phyloP scores from a whole-genome alignment of 768 basidiomycete species.

The Mycena rosella region DNA sequence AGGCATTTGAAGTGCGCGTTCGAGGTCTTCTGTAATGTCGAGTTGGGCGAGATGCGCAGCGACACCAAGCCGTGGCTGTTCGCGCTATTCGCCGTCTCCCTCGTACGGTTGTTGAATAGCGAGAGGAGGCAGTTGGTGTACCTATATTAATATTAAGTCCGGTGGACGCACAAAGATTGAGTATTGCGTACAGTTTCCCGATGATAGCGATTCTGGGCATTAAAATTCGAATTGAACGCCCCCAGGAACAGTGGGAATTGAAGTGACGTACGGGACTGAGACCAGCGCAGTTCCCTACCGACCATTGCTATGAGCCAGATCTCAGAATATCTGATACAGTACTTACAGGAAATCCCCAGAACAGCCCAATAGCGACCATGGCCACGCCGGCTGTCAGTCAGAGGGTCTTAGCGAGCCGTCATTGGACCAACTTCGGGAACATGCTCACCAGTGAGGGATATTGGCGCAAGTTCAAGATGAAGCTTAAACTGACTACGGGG shows the following conservation, averaged over 20 bases:
- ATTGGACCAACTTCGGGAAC: neutral
- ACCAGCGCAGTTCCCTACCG: constrained; percentile 24
- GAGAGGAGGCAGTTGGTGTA: constrained; percentile 36
- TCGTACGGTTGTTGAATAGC: constrained; percentile 33
- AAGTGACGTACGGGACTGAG: constrained; percentile 27
- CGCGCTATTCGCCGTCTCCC: constrained; percentile 10
- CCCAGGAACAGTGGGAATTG: neutral
- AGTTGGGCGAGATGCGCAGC: constrained; percentile 1
- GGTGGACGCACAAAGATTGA: constrained; percentile 11
- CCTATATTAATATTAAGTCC: constrained; percentile 20
- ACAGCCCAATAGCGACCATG: constrained; percentile 26
- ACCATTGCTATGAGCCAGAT: constrained; percentile 9
- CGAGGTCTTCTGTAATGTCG: neutral
- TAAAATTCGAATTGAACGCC: constrained; percentile 4
- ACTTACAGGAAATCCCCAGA: constrained; percentile 29
- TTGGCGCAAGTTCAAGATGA: too few species aligned
- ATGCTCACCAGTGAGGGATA: constrained; percentile 32
- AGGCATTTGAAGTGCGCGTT: constrained; percentile 8
- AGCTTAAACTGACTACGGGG: too few species aligned
- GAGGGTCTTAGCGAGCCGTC: neutral
- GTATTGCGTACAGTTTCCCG: constrained; percentile 32
- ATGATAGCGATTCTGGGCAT: constrained; percentile 27
- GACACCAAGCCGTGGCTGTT: constrained; percentile 16
- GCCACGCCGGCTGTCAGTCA: constrained; percentile 28
- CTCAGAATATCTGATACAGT: neutral